These are phyloP conservation scores for Candida mesenterica DNA, from an alignment of 1,139 yeast species.

Conservation along the genomic window DNA sequence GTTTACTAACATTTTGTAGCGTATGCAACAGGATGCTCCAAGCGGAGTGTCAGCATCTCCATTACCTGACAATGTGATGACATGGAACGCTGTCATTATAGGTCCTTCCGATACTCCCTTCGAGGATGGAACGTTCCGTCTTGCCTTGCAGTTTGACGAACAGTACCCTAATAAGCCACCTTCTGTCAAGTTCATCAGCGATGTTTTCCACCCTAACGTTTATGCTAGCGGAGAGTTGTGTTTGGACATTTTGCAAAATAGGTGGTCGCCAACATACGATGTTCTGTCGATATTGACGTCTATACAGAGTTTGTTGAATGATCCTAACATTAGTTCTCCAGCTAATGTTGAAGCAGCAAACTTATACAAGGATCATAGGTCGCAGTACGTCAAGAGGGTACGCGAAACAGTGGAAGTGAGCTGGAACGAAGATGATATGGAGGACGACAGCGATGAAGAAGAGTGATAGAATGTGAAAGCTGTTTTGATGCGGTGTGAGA, in stretches of 20 bases:
- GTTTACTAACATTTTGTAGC: constrained; percentile 38
- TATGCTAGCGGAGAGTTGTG: constrained; percentile 95
- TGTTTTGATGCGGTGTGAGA: background rate
- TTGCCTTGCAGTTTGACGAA: constrained; percentile 87
- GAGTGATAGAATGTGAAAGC: constrained; percentile 27
- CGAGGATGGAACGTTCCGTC: constrained; percentile 95
- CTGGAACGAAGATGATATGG: constrained; percentile 66
- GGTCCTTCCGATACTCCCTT: constrained; percentile 98
- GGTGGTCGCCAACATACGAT: constrained; percentile 99
- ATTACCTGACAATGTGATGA: constrained; percentile 93
- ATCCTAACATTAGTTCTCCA: constrained; percentile 94
- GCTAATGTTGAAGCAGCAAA: constrained; percentile 99
- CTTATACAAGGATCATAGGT: constrained; percentile 88
- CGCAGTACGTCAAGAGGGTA: constrained; percentile 88
- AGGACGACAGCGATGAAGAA: constrained; percentile 66
- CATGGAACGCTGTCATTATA: constrained; percentile 96
- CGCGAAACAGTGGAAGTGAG: constrained; percentile 91
- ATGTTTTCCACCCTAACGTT: constrained; percentile 98
- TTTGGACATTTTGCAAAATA: constrained; percentile 89
- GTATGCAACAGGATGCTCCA: constrained; percentile 98
- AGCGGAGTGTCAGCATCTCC: constrained; percentile 98
- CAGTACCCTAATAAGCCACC: constrained; percentile 99
- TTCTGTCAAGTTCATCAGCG: constrained; percentile 80
- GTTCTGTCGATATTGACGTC: constrained; percentile 96
- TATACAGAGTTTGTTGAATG: constrained; percentile 81